Percentiles rank a stretch among this genome's conserved stretches.
Evolutionary conservation across 805 yeast genomes (phyloP).

Genomic region (Komagataella kurtzmanii): DNA sequence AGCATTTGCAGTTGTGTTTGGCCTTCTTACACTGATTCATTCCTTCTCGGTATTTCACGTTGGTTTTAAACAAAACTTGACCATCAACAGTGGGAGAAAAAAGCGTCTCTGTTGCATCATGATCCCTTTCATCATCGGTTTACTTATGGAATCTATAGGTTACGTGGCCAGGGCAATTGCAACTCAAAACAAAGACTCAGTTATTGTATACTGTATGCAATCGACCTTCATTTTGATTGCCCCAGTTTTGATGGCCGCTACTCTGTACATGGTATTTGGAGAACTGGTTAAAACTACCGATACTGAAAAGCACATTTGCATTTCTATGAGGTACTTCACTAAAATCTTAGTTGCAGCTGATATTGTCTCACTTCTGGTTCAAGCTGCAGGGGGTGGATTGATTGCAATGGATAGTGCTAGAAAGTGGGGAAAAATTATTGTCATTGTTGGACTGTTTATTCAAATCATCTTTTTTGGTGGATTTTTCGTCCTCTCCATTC

Average conservation of each 20-base stretch:
- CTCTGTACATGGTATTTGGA: not conserved
- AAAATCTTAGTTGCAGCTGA: not conserved
- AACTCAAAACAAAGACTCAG: not conserved
- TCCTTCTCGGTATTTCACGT: not conserved
- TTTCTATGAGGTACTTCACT: not conserved
- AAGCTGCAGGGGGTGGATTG: not conserved
- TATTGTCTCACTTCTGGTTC: not conserved
- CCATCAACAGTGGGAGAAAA: not conserved
- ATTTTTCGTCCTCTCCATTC: not conserved
- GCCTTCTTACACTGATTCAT: not conserved
- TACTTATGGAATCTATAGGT: not conserved
- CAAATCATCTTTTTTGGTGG: not conserved
- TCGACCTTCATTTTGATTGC: not conserved
- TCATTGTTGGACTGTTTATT: not conserved
- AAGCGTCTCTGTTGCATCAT: not conserved
- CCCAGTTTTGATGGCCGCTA: not conserved
- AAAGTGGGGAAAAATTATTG: not conserved
- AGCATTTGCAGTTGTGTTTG: not conserved
- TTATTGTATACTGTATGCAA: not conserved
- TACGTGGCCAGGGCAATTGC: not conserved
- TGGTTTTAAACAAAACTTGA: not conserved
- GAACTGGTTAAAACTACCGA: not conserved
- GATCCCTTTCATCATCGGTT: not conserved
- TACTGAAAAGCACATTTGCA: not conserved
- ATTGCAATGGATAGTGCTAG: not conserved